These are phyloP conservation scores for Colletotrichum sidae DNA, from an alignment of 2,329 filamentous ascomycete species.

Conservation along the genomic window DNA sequence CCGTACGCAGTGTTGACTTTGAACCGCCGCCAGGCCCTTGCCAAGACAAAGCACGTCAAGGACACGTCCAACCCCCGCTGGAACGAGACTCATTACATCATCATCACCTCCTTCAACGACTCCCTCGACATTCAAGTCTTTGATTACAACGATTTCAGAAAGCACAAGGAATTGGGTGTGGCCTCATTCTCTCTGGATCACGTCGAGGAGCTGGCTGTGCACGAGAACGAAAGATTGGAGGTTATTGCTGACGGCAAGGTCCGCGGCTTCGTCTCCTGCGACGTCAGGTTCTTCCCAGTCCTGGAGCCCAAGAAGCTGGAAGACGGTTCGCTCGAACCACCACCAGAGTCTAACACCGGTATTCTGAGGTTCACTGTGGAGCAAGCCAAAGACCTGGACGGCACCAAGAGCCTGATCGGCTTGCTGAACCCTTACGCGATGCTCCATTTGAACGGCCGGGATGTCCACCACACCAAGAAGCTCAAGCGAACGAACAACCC, in stretches of 20 bases:
- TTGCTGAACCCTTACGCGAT: constrained; percentile 91
- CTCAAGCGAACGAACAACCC: constrained; percentile 98
- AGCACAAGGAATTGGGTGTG: constrained; percentile 93
- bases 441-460: constrained; percentile 90
- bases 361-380: constrained; percentile 94
- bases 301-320: constrained; percentile 77
- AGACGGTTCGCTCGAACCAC: constrained; percentile 82
- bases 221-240: constrained; percentile 88
- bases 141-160: constrained; percentile 95
- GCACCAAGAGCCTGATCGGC: constrained; percentile 90
- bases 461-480: constrained; percentile 89
- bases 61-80: constrained; percentile 90
- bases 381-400: constrained; percentile 95
- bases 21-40: constrained; percentile 84
- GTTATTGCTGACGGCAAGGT: constrained; percentile 86
- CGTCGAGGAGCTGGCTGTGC: constrained; percentile 79
- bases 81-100: constrained; percentile 97
- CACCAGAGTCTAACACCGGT: constrained; percentile 91
- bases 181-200: constrained; percentile 88
- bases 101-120: constrained; percentile 91
- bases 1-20: constrained; percentile 89
- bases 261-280: constrained; percentile 82
- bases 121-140: constrained; percentile 85
- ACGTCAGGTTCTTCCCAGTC: constrained; percentile 96
- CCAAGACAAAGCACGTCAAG: constrained; percentile 87